Percentiles rank a stretch among this genome's conserved stretches.
These are phyloP conservation scores for Botryosphaeria dothidea DNA, from an alignment of 2,329 filamentous ascomycete species.

Conservation along the genomic window DNA sequence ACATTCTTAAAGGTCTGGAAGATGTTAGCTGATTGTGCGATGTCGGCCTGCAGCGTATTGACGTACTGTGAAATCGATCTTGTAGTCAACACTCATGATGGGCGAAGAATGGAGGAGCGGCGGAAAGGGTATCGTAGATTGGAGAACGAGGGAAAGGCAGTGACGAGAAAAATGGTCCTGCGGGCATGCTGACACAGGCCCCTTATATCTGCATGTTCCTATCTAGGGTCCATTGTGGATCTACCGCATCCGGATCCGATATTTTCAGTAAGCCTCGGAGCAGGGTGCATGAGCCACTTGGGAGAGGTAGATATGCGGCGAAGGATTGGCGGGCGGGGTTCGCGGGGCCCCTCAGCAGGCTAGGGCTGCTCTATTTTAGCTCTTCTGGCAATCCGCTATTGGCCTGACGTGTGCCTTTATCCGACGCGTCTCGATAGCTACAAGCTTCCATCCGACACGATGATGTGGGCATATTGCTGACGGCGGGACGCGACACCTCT, in stretches of 20 bases:
- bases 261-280: neutral
- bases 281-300: neutral
- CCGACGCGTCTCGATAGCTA: neutral
- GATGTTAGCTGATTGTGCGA: neutral
- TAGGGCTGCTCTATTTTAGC: neutral
- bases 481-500: neutral
- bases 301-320: neutral
- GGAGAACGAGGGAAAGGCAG: neutral
- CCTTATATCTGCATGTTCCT: neutral
- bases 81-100: slow-evolving; percentile 9
- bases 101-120: neutral
- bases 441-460: neutral
- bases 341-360: neutral
- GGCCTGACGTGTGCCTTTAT: neutral
- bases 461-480: neutral
- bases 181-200: neutral
- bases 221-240: neutral
- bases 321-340: neutral
- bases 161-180: too few species aligned
- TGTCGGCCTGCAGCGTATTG: neutral
- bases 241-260: neutral
- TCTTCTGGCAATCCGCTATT: neutral
- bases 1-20: slow-evolving; percentile 37
- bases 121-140: neutral
- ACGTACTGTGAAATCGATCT: slow-evolving; percentile 7